Conservation (phyloP, 768 basidiomycete species). For the Boletales sp. region DNA sequence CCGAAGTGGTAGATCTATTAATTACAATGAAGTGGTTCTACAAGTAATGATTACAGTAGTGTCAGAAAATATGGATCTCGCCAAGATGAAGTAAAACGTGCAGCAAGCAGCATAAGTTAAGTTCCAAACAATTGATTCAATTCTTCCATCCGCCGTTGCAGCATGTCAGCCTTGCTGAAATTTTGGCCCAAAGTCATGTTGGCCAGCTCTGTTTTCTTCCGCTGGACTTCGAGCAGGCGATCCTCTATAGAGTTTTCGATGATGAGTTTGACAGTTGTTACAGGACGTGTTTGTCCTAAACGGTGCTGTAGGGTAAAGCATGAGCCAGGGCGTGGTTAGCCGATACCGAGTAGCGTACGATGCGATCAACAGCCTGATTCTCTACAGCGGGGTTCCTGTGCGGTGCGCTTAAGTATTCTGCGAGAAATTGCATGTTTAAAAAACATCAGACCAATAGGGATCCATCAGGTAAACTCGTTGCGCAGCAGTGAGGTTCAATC, state of each 20-base stretch:
- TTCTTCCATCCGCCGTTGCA: conserved; percentile 86
- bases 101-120: conserved; percentile 25
- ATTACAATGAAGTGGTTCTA: conserved; percentile 32
- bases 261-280: conserved; percentile 89
- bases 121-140: conserved; percentile 69
- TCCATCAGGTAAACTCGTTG: conserved; percentile 95
- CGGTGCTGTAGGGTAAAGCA: conserved; percentile 63
- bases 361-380: conserved; percentile 97
- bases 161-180: conserved; percentile 83
- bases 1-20: conserved; percentile 18
- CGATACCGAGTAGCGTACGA: conserved; percentile 51
- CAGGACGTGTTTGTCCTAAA: conserved; percentile 89
- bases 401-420: neutral
- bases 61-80: conserved; percentile 17
- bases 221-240: conserved; percentile 87
- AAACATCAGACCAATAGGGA: conserved; percentile 74
- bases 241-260: conserved; percentile 94
- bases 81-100: conserved; percentile 13
- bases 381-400: conserved; percentile 93
- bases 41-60: conserved; percentile 28
- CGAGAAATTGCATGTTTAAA: neutral
- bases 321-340: neutral
- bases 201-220: conserved; percentile 91
- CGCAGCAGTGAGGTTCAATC: conserved; percentile 92
- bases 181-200: conserved; percentile 90